Evolutionary conservation across 2,329 filamentous ascomycete species (phyloP).

Genomic region (Cladophialophora carrionii): DNA sequence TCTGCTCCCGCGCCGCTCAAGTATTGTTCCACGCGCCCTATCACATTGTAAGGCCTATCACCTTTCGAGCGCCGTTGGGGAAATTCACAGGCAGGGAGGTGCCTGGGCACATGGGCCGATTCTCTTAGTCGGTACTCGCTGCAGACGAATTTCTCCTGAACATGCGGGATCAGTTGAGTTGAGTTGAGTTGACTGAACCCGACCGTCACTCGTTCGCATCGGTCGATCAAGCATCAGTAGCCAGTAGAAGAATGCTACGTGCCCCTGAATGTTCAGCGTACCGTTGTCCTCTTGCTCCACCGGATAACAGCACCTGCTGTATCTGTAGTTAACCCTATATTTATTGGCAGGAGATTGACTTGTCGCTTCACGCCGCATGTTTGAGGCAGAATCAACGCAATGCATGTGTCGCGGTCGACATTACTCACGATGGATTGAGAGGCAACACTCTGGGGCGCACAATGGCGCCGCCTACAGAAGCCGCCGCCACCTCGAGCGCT

Average conservation of each 20-base stretch:
- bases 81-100: no score
- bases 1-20: background rate
- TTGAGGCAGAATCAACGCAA: background rate
- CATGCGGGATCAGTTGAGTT: no score
- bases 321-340: background rate
- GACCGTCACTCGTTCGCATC: no score
- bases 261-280: no score
- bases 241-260: no score
- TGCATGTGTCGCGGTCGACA: background rate
- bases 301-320: background rate
- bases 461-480: constrained; percentile 35
- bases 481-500: constrained; percentile 19
- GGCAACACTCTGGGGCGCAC: constrained; percentile 33
- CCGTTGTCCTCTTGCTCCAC: background rate
- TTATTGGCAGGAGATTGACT: background rate
- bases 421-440: constrained; percentile 30
- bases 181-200: no score
- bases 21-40: background rate
- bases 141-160: no score
- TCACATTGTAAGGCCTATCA: no score
- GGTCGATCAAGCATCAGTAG: no score
- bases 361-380: background rate
- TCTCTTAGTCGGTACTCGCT: no score
- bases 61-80: no score
- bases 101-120: no score